A percentile compares a stretch with the other conserved stretches of the same genome.
phyloP scores from a whole-genome alignment of 2,329 filamentous ascomycete genomes.

The Sclerotiophoma versabilis region DNA sequence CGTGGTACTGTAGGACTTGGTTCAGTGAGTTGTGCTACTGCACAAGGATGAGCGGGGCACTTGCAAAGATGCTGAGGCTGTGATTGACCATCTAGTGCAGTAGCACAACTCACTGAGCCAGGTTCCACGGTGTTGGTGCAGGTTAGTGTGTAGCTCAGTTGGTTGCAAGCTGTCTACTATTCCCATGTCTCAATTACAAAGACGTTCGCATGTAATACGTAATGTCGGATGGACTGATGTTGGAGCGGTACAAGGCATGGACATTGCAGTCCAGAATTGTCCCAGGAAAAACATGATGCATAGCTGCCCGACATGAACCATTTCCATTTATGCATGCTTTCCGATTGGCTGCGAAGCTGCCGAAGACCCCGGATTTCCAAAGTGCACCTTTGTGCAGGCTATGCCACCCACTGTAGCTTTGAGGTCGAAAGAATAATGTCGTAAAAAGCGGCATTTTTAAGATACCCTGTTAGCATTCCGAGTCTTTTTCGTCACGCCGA shows the following conservation, averaged over 20 bases:
- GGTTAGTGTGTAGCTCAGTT: too few species aligned
- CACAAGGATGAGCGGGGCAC: too few species aligned
- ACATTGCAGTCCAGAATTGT: not conserved
- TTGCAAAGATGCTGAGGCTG: too few species aligned
- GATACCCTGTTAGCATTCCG: not conserved
- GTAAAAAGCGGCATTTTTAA: not conserved
- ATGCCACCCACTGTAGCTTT: not conserved
- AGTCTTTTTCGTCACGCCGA: not conserved
- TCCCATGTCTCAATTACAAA: too few species aligned
- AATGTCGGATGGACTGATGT: not conserved
- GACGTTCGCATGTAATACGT: not conserved
- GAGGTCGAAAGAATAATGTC: not conserved
- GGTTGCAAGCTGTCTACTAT: too few species aligned
- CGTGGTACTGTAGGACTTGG: not conserved
- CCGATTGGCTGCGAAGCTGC: not conserved
- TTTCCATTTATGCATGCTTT: not conserved
- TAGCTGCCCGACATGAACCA: not conserved
- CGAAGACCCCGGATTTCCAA: slow-evolving; percentile 1
- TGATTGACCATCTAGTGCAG: too few species aligned
- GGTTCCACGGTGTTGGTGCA: too few species aligned
- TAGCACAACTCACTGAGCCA: too few species aligned
- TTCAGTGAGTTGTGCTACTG: too few species aligned
- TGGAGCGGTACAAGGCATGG: not conserved
- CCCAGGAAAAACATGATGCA: not conserved
- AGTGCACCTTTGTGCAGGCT: not conserved